Conservation (phyloP, 305 asterid species). For the Fraxinus sp. region DNA sequence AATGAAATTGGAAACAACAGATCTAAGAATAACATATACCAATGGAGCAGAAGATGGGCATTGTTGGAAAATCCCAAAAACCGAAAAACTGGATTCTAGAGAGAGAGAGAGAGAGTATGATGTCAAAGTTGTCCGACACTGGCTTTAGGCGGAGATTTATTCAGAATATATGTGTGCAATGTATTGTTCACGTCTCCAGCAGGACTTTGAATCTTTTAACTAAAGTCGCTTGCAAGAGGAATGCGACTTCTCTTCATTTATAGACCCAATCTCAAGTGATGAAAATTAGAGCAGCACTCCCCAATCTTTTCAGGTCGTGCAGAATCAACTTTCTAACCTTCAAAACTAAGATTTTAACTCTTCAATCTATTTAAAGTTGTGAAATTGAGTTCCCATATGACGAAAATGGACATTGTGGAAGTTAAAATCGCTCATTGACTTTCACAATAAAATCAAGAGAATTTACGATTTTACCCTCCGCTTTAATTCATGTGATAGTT, state of each 20-base stretch:
- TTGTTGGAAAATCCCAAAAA: slow-evolving; percentile 1
- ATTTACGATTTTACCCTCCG: not conserved
- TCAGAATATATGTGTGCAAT: not conserved
- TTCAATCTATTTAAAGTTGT: not conserved
- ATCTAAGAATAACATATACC: slow-evolving; percentile 36
- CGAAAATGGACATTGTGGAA: not conserved
- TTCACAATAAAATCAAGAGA: not conserved
- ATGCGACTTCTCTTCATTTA: not conserved
- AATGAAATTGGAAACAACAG: slow-evolving; percentile 27
- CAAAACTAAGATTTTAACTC: not conserved
- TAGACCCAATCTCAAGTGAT: not conserved
- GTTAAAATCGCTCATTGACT: not conserved
- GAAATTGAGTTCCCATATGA: not conserved
- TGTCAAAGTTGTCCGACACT: slow-evolving; percentile 28
- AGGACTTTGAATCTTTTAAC: not conserved
- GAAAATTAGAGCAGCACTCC: not conserved
- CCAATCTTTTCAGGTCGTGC: not conserved
- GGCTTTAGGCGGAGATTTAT: slow-evolving; percentile 27
- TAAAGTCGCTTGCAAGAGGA: not conserved
- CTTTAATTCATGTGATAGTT: not conserved
- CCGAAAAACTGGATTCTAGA: slow-evolving; percentile 1
- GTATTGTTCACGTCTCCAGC: not conserved
- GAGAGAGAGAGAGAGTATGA: slow-evolving; percentile 7
- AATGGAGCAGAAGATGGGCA: slow-evolving; percentile 25
- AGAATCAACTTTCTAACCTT: not conserved